Conservation (phyloP, 2,329 filamentous ascomycete genomes). For the Penicillium expansum region DNA sequence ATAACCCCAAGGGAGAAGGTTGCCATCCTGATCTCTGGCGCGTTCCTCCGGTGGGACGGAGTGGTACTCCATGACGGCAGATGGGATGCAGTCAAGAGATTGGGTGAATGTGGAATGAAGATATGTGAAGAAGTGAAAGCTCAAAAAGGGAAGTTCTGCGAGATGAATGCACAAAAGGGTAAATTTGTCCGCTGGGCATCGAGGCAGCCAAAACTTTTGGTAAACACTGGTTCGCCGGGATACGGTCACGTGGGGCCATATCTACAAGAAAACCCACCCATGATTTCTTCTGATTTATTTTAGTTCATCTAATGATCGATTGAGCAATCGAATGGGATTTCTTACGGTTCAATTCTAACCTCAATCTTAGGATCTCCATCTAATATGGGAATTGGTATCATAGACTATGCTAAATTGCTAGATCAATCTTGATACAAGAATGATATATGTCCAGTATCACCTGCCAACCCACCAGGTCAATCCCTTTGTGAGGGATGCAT, state of each 20-base stretch:
- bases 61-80: conserved; percentile 59
- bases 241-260: conserved; percentile 22
- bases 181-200: neutral
- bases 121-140: neutral
- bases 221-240: conserved; percentile 27
- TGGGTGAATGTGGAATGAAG: neutral
- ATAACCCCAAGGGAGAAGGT: conserved; percentile 62
- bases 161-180: neutral
- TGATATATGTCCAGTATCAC: conserved; percentile 43
- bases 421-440: conserved; percentile 49
- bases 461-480: conserved; percentile 39
- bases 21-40: conserved; percentile 58
- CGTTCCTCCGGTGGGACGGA: conserved; percentile 63
- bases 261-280: neutral
- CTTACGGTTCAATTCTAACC: neutral
- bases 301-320: neutral
- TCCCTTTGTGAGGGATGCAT: too few species aligned
- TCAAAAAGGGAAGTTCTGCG: neutral
- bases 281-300: neutral
- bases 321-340: neutral
- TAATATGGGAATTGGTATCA: neutral
- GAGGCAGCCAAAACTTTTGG: conserved; percentile 14
- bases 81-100: neutral
- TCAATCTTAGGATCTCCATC: neutral
- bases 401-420: neutral